Conservation (phyloP, 495 filamentous ascomycete genomes). For the Cudoniella acicularis region DNA sequence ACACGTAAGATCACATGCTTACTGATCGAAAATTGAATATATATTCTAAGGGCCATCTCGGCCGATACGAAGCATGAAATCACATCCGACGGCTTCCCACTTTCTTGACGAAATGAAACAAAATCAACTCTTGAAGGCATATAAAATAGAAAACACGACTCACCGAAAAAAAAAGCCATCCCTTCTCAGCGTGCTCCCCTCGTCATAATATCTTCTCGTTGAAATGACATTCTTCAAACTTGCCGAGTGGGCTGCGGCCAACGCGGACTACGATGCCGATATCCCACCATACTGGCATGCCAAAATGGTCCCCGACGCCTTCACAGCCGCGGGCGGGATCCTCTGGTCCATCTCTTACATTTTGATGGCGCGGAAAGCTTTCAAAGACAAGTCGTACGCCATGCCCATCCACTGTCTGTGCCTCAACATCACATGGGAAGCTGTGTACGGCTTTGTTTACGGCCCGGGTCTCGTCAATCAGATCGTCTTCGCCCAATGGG, state of each 20-base stretch:
- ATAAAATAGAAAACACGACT: no score
- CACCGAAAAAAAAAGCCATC: no score
- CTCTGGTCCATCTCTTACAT: constrained; percentile 1
- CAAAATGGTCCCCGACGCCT: neutral
- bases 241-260: neutral
- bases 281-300: neutral
- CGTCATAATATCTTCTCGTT: neutral
- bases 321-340: neutral
- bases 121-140: no score
- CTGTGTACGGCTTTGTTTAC: neutral
- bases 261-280: neutral
- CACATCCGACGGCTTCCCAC: no score
- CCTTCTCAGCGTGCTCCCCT: neutral
- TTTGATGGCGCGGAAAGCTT: neutral
- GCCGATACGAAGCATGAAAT: no score
- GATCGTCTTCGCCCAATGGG: constrained; percentile 1
- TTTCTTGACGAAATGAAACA: no score
- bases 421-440: constrained; percentile 1
- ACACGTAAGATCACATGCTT: no score
- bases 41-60: no score
- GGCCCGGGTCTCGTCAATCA: neutral
- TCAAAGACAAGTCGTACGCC: constrained; percentile 1
- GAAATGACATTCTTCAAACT: neutral
- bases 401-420: constrained; percentile 2
- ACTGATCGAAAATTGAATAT: no score